Evolutionary conservation across 108 stramenopile genomes (phyloP).

Genomic region (Aurantiochytrium sp.): DNA sequence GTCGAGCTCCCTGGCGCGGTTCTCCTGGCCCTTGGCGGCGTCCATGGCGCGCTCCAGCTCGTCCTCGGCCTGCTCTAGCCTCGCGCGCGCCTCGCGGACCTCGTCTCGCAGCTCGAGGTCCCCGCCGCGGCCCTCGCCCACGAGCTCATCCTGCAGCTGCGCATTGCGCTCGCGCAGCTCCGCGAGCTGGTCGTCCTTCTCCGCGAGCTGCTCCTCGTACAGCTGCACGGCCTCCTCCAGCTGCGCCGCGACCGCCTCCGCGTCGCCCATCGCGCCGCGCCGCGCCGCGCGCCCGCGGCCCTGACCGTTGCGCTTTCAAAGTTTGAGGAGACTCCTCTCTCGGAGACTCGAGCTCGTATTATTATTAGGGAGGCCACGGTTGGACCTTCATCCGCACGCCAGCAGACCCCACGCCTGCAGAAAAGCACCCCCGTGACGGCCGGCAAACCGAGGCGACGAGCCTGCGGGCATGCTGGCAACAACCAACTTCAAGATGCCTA

Average conservation of each 20-base stretch:
- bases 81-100: neutral
- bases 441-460: no score
- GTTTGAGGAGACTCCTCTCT: no score
- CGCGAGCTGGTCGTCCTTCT: neutral
- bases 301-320: no score
- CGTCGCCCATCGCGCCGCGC: neutral
- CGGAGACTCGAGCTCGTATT: no score
- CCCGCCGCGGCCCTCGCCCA: neutral
- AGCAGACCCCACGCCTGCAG: no score
- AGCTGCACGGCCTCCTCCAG: constrained; percentile 24
- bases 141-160: constrained; percentile 15
- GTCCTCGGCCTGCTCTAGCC: neutral
- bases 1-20: constrained; percentile 1
- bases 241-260: neutral
- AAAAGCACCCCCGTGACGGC: no score
- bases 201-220: constrained; percentile 15
- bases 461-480: no score
- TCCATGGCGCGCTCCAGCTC: constrained; percentile 14
- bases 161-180: neutral
- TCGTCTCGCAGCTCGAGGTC: constrained; percentile 26
- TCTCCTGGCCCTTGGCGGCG: neutral
- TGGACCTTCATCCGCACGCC: no score
- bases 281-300: no score
- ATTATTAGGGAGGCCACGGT: no score
- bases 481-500: no score